phyloP scores from a whole-genome alignment of 257 asterid genomes.

The Nicotiana otophora region DNA sequence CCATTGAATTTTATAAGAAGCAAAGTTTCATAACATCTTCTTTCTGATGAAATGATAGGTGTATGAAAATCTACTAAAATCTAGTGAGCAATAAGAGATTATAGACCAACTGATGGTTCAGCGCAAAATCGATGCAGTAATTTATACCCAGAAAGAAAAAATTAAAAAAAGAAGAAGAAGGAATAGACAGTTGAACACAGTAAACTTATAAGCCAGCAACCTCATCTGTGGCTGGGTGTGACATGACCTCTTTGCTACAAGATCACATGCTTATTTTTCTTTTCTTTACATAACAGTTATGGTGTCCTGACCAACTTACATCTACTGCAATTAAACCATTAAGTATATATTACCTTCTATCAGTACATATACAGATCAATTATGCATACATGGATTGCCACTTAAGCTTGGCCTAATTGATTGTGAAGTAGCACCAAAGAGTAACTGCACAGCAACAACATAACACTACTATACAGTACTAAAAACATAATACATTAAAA shows the following conservation, averaged over 20 bases:
- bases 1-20: too few species aligned
- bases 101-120: too few species aligned
- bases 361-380: neutral
- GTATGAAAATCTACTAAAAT: too few species aligned
- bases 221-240: neutral
- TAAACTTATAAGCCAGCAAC: neutral
- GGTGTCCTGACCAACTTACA: neutral
- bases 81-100: too few species aligned
- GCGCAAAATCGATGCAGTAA: neutral
- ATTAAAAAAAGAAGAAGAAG: neutral
- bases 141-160: neutral
- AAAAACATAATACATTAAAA: neutral
- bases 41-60: too few species aligned
- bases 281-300: too few species aligned
- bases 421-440: neutral
- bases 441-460: neutral
- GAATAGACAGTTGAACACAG: neutral
- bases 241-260: neutral
- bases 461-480: neutral
- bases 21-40: too few species aligned
- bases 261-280: neutral
- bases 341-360: neutral
- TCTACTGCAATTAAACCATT: neutral
- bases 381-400: neutral
- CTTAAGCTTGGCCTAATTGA: neutral